A percentile compares a stretch with the other conserved stretches of the same genome.
Conservation (phyloP, 371 early-diverging fungal species). For the Mucor mucedo region DNA sequence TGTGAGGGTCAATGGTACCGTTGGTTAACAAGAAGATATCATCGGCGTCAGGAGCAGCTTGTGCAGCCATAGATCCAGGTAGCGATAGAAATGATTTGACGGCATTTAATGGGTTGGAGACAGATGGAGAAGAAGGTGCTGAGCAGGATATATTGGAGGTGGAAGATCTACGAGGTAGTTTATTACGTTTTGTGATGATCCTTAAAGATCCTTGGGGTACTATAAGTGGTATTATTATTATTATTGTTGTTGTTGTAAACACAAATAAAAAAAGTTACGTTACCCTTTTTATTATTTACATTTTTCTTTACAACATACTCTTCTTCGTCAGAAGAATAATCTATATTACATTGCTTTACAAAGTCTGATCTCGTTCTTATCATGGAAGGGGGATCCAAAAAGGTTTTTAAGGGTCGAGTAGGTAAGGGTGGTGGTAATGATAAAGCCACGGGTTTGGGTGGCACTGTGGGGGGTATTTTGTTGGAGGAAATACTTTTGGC, state of each 20-base stretch:
- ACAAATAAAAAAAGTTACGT: neutral
- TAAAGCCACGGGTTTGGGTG: conserved; percentile 35
- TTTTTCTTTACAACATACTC: conserved; percentile 21
- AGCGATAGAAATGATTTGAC: conserved; percentile 36
- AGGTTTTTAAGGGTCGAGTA: conserved; percentile 22
- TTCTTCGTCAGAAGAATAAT: conserved; percentile 12
- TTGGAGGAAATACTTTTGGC: conserved; percentile 30
- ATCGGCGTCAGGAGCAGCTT: conserved; percentile 14
- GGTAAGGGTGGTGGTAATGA: conserved; percentile 42
- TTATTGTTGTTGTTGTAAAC: neutral
- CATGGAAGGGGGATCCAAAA: neutral
- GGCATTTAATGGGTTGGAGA: conserved; percentile 26
- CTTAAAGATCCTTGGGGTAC: conserved; percentile 6
- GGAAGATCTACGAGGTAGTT: conserved; percentile 21
- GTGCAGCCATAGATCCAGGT: conserved; percentile 25
- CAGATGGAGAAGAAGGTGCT: conserved; percentile 20
- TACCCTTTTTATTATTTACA: conserved; percentile 5
- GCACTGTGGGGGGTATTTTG: conserved; percentile 32
- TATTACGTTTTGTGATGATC: conserved; percentile 1
- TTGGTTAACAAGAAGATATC: conserved; percentile 34
- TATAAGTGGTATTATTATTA: neutral
- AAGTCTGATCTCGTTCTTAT: conserved; percentile 13
- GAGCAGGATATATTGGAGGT: conserved; percentile 23
- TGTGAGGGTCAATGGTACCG: conserved; percentile 44
- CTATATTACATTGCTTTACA: conserved; percentile 2